Percentiles rank a stretch among this genome's conserved stretches.
These are phyloP conservation scores for Thelonectria discophora DNA, from an alignment of 2,329 filamentous ascomycete species.

Conservation along the genomic window DNA sequence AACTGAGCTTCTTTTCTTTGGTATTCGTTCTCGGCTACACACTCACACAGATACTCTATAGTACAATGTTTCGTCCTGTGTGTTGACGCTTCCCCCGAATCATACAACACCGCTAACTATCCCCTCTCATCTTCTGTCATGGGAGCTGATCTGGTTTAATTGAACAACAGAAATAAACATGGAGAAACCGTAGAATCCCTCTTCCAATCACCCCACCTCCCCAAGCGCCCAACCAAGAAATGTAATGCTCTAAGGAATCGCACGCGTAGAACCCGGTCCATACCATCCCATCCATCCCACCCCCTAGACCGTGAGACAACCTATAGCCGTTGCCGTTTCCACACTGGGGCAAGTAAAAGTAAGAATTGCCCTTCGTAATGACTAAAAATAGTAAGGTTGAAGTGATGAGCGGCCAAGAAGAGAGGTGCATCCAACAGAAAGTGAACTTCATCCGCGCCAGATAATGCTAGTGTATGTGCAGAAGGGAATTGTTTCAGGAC, in stretches of 20 bases:
- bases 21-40: slow-evolving; percentile 18
- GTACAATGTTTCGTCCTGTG: slow-evolving; percentile 26
- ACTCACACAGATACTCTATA: slow-evolving; percentile 29
- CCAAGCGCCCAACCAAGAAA: slow-evolving; percentile 34
- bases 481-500: background rate
- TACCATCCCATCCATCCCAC: slow-evolving; percentile 12
- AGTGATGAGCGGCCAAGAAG: slow-evolving; percentile 41
- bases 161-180: slow-evolving; percentile 8
- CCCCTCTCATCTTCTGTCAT: slow-evolving; percentile 18
- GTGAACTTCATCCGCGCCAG: slow-evolving; percentile 24
- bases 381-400: slow-evolving; percentile 45
- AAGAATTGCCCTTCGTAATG: slow-evolving; percentile 28
- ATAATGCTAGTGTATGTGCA: slow-evolving; percentile 23
- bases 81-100: slow-evolving; percentile 23
- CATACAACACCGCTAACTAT: slow-evolving; percentile 28
- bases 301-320: slow-evolving; percentile 31
- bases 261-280: slow-evolving; percentile 19
- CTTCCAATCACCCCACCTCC: slow-evolving; percentile 25
- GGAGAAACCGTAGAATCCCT: slow-evolving; percentile 16
- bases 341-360: slow-evolving; percentile 20
- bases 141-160: slow-evolving; percentile 22
- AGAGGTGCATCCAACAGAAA: slow-evolving; percentile 39
- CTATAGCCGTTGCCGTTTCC: slow-evolving; percentile 22
- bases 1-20: slow-evolving; percentile 26
- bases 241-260: slow-evolving; percentile 36